Evolutionary conservation across 441 rosid genomes (phyloP).

Genomic region (Gossypium gossypioides): DNA sequence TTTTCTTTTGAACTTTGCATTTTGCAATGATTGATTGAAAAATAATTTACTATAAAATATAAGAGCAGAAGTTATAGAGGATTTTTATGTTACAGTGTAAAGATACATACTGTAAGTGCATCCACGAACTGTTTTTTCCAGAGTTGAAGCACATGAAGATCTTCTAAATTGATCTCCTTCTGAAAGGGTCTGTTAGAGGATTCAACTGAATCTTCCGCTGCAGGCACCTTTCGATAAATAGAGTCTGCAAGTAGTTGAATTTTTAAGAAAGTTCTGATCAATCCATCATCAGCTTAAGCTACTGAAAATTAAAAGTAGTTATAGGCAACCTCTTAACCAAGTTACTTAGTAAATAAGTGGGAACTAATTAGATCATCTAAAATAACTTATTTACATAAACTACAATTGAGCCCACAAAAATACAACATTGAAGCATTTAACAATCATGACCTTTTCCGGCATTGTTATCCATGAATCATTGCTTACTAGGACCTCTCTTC

Average conservation of each 20-base stretch:
- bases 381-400: not conserved
- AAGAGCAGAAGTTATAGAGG: not conserved
- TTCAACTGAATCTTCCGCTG: constrained; percentile 29
- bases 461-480: not conserved
- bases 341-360: not conserved
- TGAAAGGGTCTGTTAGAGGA: constrained; percentile 25
- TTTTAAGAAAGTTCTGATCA: not conserved
- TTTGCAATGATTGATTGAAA: not conserved
- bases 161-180: constrained; percentile 20
- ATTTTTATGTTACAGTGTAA: not conserved
- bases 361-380: not conserved
- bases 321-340: not conserved
- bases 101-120: constrained; percentile 40
- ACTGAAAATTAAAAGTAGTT: not conserved
- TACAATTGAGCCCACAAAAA: not conserved
- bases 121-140: constrained; percentile 84
- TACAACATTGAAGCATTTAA: not conserved
- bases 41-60: constrained; percentile 15
- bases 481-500: not conserved
- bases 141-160: constrained; percentile 25
- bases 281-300: not conserved
- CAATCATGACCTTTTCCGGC: not conserved
- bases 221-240: constrained; percentile 42
- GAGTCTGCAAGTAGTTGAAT: constrained; percentile 27
- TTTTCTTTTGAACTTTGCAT: not conserved